Evolutionary conservation across 2,329 filamentous ascomycete genomes (phyloP).

Genomic region (Teratosphaeria epicoccoides): DNA sequence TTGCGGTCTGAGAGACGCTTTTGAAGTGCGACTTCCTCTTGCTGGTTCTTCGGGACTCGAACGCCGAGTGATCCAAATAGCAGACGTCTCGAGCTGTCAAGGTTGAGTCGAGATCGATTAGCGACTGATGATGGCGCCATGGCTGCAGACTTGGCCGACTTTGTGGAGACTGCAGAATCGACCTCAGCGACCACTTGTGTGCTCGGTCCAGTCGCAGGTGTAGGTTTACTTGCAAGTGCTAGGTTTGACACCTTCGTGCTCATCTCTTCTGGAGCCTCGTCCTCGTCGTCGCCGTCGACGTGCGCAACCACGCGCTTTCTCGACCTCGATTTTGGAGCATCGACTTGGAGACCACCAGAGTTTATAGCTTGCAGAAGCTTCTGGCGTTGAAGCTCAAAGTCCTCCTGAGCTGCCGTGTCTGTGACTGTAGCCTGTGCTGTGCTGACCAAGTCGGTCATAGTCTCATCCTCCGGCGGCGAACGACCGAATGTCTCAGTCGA

Average conservation of each 20-base stretch:
- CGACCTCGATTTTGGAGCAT: not conserved
- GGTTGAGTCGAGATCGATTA: conserved; percentile 39
- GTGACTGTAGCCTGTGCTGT: not conserved
- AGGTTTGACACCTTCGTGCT: conserved; percentile 8
- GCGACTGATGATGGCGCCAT: conserved; percentile 8
- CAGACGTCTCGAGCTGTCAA: conserved; percentile 55
- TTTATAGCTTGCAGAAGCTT: conserved; percentile 43
- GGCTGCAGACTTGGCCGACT: not conserved
- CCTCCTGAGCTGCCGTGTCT: not conserved
- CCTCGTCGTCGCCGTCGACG: conserved; percentile 4
- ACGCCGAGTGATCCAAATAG: conserved; percentile 64
- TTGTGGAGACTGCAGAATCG: not conserved
- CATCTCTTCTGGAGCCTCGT: conserved; percentile 15
- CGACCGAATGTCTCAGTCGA: conserved; percentile 1
- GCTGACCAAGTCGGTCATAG: not conserved
- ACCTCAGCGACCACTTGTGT: too few species aligned
- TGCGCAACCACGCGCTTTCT: not conserved
- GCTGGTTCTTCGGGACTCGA: conserved; percentile 55
- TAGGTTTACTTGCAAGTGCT: too few species aligned
- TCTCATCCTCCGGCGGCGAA: not conserved
- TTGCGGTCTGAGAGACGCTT: conserved; percentile 35
- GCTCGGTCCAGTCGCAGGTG: not conserved
- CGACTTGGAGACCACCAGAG: conserved; percentile 42
- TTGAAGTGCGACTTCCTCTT: conserved; percentile 55
- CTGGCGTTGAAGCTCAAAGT: conserved; percentile 39